Percentiles rank a stretch among this genome's conserved stretches.
phyloP scores from a whole-genome alignment of 2,329 filamentous ascomycete genomes.

The Thyridium curvatum region DNA sequence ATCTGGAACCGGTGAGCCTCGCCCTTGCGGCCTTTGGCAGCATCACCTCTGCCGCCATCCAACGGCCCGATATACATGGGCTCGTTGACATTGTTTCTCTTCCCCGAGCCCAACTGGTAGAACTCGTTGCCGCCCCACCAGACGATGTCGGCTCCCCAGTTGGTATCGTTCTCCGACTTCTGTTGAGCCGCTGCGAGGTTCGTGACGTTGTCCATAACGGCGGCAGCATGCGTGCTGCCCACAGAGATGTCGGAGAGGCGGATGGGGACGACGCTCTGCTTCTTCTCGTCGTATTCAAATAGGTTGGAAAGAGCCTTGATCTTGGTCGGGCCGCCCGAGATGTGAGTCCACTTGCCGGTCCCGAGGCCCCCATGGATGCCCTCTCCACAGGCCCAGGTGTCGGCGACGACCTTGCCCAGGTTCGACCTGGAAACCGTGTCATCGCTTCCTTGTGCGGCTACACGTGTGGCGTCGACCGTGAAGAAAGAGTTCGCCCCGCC shows the following conservation, averaged over 20 bases:
- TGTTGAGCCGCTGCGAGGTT: constrained; percentile 48
- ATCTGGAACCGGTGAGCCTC: constrained; percentile 74
- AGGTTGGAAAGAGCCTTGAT: constrained; percentile 78
- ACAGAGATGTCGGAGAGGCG: constrained; percentile 66
- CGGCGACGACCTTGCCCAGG: constrained; percentile 47
- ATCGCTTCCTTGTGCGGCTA: too few relatives aligned
- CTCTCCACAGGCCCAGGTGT: constrained; percentile 82
- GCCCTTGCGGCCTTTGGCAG: constrained; percentile 49
- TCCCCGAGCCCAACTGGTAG: constrained; percentile 89
- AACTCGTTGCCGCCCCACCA: constrained; percentile 96
- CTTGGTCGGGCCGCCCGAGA: constrained; percentile 71
- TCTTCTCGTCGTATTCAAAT: constrained; percentile 77
- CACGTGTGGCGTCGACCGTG: constrained; percentile 63
- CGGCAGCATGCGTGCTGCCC: constrained; percentile 74
- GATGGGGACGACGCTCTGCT: constrained; percentile 66
- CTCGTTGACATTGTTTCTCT: constrained; percentile 69
- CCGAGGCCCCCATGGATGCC: constrained; percentile 81
- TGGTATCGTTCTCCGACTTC: constrained; percentile 61
- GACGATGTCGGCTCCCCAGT: constrained; percentile 82
- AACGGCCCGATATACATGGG: constrained; percentile 76
- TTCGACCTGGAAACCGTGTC: too few relatives aligned
- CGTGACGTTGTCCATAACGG: constrained; percentile 77
- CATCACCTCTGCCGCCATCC: constrained; percentile 53
- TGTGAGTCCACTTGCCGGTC: constrained; percentile 83
- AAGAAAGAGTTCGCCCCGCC: constrained; percentile 87